Base-by-base conservation (phyloP, 1,284 basidiomycete genomes). In the Pisolithus thermaeus region DNA sequence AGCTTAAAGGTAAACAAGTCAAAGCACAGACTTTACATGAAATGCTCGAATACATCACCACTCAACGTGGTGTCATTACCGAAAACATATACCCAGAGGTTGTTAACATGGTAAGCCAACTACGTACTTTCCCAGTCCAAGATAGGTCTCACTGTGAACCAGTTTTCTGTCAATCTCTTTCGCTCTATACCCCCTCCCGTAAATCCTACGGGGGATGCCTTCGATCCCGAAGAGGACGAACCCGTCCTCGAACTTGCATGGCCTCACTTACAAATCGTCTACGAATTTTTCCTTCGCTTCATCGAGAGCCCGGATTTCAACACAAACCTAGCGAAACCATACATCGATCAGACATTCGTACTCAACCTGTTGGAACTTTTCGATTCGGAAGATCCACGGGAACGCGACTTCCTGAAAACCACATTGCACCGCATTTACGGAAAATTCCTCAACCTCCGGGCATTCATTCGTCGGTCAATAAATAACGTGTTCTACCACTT, bases 401-500 rank as follows among this genome's bases (percentile, higher is more conserved):
- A 99, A 73, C 92, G 97, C 60, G 97, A 99, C 70, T 99, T 99
- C 71, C 82, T 99, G 59, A 99, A 99, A 77, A 99, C 97, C 4
- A 99, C 97, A 2, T 77, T 99, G 35, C 97, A 99, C 69, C 87
- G 97, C 58, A 99, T 99, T 71, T 99, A 99, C 67, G 97, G 97
- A 68, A 99, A 99, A 78, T 99, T 99, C 78, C 83, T 99, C 63
- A 98, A 97, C 69, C 81, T 99, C 45, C 92, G 97, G 54, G 96
- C 97, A 38, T 99, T 98, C 72, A 99, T 99, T 65, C 90, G 97
- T 53, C 85, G 97, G 52, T 98, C 96, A 52, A 98, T 99, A 83
- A 97, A 97, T 80, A 97, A 99, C 63, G 96, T 99, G 65, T 99
- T 99, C 71, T 99, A 97, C 81, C 88, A 96, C 67, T 99, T 99